These are phyloP conservation scores for Phytopythium boreale DNA, from an alignment of 352 stramenopile species.

Conservation along the genomic window DNA sequence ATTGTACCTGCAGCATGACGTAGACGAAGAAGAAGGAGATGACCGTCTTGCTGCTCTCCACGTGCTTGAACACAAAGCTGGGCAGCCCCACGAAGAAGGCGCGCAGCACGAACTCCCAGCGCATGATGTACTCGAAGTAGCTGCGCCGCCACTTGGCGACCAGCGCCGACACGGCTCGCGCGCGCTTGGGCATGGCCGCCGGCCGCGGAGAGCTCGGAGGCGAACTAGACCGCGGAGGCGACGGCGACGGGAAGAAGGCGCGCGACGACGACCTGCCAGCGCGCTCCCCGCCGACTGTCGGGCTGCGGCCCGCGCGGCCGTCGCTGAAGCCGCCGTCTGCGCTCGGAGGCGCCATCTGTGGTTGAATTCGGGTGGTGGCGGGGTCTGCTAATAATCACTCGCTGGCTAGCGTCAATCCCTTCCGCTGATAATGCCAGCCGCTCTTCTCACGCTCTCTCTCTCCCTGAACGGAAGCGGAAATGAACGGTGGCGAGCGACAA, in stretches of 20 bases:
- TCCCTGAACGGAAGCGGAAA: neutral
- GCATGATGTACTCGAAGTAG: conserved; percentile 67
- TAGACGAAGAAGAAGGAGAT: conserved; percentile 85
- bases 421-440: neutral
- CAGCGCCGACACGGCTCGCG: conserved; percentile 10
- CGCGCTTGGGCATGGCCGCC: neutral
- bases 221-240: neutral
- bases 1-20: conserved; percentile 68
- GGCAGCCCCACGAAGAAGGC: conserved; percentile 57
- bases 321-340: neutral
- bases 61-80: conserved; percentile 41
- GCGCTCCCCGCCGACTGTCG: neutral
- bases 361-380: neutral
- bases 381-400: neutral
- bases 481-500: neutral
- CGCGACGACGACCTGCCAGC: conserved; percentile 5
- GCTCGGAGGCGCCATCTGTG: conserved; percentile 9
- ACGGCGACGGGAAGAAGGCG: conserved; percentile 9
- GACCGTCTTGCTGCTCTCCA: conserved; percentile 50
- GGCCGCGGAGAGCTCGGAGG: neutral
- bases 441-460: neutral
- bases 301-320: neutral
- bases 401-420: neutral
- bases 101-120: conserved; percentile 58
- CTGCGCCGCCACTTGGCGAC: conserved; percentile 38